A percentile compares a stretch with the other conserved stretches of the same genome.
These are phyloP conservation scores for Nicotiana noctiflora DNA, from an alignment of 257 asterid species.

Conservation along the genomic window DNA sequence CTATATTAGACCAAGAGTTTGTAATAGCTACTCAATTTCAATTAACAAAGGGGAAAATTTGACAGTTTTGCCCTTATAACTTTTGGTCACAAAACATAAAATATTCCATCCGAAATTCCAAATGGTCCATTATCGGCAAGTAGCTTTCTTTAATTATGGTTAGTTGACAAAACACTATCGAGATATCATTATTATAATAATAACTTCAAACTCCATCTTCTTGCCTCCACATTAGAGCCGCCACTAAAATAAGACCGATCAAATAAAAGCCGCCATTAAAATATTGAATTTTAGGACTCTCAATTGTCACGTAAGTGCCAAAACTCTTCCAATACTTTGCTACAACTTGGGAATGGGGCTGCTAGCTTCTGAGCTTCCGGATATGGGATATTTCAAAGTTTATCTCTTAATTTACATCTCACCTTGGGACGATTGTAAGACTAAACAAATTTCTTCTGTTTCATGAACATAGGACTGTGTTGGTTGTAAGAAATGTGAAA, in stretches of 20 bases:
- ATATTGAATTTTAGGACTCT: neutral
- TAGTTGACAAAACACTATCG: neutral
- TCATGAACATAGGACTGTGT: too few relatives aligned
- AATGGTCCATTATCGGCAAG: neutral
- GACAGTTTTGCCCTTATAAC: neutral
- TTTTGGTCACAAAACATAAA: neutral
- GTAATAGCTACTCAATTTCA: too few relatives aligned
- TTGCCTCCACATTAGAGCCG: neutral
- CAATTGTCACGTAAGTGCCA: neutral
- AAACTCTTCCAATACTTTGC: neutral
- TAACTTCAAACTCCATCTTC: neutral
- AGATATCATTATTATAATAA: neutral
- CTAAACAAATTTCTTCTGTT: too few relatives aligned
- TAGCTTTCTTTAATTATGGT: neutral
- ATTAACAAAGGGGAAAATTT: too few relatives aligned
- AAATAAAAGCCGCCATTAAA: slow-evolving; percentile 1
- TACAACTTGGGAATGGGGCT: slow-evolving; percentile 9
- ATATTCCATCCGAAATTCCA: neutral
- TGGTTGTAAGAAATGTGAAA: too few relatives aligned
- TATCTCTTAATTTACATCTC: too few relatives aligned
- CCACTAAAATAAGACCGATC: neutral
- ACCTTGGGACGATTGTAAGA: too few relatives aligned
- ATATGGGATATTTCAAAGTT: too few relatives aligned
- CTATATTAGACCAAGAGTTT: too few relatives aligned
- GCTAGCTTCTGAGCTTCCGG: neutral